Evolutionary conservation across 371 early-diverging fungal genomes (phyloP).

Genomic region (Apophysomyces elegans): DNA sequence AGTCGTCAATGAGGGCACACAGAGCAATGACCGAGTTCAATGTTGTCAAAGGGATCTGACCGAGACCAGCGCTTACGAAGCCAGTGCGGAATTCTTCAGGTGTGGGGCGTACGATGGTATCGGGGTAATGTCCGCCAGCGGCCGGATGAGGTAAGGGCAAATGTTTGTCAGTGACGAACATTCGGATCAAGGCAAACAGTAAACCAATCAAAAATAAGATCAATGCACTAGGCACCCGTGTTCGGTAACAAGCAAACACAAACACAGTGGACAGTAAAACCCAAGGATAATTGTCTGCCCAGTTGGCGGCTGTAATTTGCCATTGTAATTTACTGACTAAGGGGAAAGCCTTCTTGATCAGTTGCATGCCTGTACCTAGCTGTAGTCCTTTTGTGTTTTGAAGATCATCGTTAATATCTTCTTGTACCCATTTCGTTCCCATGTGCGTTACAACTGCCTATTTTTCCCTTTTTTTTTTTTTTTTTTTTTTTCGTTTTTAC

Average conservation of each 20-base stretch:
- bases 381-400: slow-evolving; percentile 60
- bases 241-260: slow-evolving; percentile 72
- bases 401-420: not conserved
- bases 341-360: slow-evolving; percentile 76
- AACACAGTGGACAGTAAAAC: slow-evolving; percentile 69
- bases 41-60: slow-evolving; percentile 86
- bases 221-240: slow-evolving; percentile 74
- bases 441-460: not conserved
- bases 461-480: not conserved
- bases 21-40: slow-evolving; percentile 89
- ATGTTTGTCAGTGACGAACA: slow-evolving; percentile 37
- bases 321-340: slow-evolving; percentile 43
- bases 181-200: slow-evolving; percentile 66
- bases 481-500: slow-evolving; percentile 25
- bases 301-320: slow-evolving; percentile 44
- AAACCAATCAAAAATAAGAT: slow-evolving; percentile 77
- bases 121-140: slow-evolving; percentile 66
- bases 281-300: slow-evolving; percentile 83
- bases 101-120: slow-evolving; percentile 61
- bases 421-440: not conserved
- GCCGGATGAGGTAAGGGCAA: slow-evolving; percentile 38
- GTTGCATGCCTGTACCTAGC: slow-evolving; percentile 81
- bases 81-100: slow-evolving; percentile 70
- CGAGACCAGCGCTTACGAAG: slow-evolving; percentile 81
- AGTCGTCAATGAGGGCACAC: slow-evolving; percentile 76